phyloP scores from a whole-genome alignment of 345 rosid species.

The Turnera subulata region DNA sequence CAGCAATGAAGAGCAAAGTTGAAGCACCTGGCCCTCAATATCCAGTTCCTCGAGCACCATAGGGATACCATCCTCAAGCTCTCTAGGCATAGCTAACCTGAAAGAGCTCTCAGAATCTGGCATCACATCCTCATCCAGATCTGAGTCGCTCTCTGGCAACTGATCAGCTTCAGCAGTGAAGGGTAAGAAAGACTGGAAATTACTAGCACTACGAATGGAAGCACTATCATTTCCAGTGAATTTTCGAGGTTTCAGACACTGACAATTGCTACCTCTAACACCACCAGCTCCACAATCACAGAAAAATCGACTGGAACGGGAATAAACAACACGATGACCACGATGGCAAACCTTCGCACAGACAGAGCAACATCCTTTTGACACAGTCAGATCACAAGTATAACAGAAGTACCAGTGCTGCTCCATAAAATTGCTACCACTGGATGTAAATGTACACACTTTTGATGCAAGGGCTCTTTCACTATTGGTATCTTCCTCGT shows the following conservation, averaged over 20 bases:
- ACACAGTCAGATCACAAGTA: slow-evolving; percentile 95
- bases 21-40: slow-evolving; percentile 66
- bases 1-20: slow-evolving; percentile 67
- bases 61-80: slow-evolving; percentile 60
- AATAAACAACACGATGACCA: slow-evolving; percentile 98
- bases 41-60: slow-evolving; percentile 72
- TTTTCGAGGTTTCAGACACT: slow-evolving; percentile 95
- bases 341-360: slow-evolving; percentile 99
- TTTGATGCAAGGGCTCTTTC: slow-evolving; percentile 88
- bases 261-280: slow-evolving; percentile 94
- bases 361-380: slow-evolving; percentile 97
- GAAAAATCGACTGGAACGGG: slow-evolving; percentile 92
- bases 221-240: slow-evolving; percentile 57
- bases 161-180: slow-evolving; percentile 76
- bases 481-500: slow-evolving; percentile 84
- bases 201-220: slow-evolving; percentile 49
- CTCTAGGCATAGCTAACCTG: slow-evolving; percentile 64
- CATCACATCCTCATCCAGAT: slow-evolving; percentile 69
- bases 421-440: slow-evolving; percentile 99
- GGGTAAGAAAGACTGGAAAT: slow-evolving; percentile 69
- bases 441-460: slow-evolving; percentile 96
- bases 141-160: slow-evolving; percentile 87
- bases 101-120: slow-evolving; percentile 49
- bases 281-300: slow-evolving; percentile 99
- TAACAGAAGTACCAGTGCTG: slow-evolving; percentile 99